Base-by-base conservation (phyloP, 208 protist genomes). In the Leishmania tarentolae region DNA sequence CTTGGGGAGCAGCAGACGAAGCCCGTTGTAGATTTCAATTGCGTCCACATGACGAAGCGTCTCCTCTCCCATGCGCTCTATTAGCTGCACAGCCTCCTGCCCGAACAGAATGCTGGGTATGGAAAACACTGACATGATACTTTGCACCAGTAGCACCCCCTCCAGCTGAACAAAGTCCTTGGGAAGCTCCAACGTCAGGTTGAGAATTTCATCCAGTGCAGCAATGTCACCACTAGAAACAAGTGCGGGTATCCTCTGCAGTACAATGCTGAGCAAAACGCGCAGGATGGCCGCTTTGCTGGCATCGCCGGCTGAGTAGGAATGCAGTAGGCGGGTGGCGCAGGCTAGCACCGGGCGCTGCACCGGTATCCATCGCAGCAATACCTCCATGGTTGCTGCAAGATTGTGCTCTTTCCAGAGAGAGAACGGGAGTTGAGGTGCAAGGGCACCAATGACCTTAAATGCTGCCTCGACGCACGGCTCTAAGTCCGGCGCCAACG, bases 91-190 rank as follows among this genome's bases (percentile, higher is more conserved):
- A 6, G 78, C 92, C 65, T 83, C 63, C 19, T 83, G 74, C n/a
- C 91, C 93, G 83, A 95, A 87, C 59, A 87, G 87, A 50, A 97
- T 87, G 76, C 93, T 97, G 42, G 93, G 93, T 19, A 95, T 71
- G 7, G 35, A 53, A 50, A 97, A 83, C 31, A 93, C 81, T 3
- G 57, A 44, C 69, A 93, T 65, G 77, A 92, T 76, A 53, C 61
- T 70, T 63, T 86, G 81, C 42, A 83, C 59, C 52, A 91, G 46
- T 31, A 83, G 44, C 61, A 80, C 78, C 2, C 63, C 76, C 61
- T 68, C 87, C 56, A 78, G 88, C 74, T 87, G 73, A 5, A 87
- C 86, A 50, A 93, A 77, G 50, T 92, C 87, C 65, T 79, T 72
- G 3, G 92, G 85, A 31, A 95, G 75, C 37, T 95, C 91, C 19